These are phyloP conservation scores for Backusella westeae DNA, from an alignment of 192 early-diverging fungal genomes.

Conservation along the genomic window DNA sequence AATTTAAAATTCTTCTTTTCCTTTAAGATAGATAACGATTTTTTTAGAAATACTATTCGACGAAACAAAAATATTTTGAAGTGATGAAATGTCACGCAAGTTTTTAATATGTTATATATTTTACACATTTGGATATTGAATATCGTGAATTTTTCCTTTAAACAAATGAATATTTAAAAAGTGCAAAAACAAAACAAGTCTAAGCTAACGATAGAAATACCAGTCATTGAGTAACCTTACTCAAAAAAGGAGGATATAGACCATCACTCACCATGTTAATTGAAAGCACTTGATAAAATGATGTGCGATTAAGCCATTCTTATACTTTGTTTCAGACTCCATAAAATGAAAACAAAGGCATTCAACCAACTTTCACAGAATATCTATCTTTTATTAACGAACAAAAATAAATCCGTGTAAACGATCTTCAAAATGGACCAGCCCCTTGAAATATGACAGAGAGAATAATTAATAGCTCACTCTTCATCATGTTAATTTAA, in stretches of 20 bases:
- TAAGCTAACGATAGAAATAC: background rate
- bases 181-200: background rate
- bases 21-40: background rate
- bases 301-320: background rate
- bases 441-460: background rate
- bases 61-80: background rate
- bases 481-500: background rate
- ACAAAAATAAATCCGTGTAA: background rate
- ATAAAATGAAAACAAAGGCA: background rate
- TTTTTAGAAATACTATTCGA: background rate
- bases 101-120: background rate
- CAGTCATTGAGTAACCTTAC: background rate
- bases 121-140: background rate
- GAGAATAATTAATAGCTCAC: background rate
- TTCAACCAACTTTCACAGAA: background rate
- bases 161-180: background rate
- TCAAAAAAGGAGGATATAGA: background rate
- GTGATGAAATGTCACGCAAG: background rate
- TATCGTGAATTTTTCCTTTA: background rate
- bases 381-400: background rate
- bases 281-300: too few relatives aligned
- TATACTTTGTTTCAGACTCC: background rate
- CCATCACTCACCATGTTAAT: background rate
- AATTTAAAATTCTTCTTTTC: background rate
- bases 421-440: background rate